phyloP scores from a whole-genome alignment of 2,329 filamentous ascomycete species.

The Trichoderma aggressivum region DNA sequence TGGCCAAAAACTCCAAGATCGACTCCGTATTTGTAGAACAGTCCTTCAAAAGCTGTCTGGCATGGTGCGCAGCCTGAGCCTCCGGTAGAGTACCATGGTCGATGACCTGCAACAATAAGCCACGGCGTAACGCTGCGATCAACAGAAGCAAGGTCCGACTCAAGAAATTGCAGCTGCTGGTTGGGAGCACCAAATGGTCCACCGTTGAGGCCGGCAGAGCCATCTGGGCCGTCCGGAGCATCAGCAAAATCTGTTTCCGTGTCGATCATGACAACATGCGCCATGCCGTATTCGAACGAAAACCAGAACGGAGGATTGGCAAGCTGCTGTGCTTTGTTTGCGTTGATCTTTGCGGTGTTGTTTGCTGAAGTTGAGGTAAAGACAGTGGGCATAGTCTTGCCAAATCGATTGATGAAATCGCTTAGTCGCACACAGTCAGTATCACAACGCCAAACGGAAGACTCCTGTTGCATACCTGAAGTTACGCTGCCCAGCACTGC shows the following conservation, averaged over 20 bases:
- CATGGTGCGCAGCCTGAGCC: constrained; percentile 42
- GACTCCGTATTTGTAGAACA: constrained; percentile 55
- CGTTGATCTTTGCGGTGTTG: constrained; percentile 39
- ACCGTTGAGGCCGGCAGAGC: constrained; percentile 34
- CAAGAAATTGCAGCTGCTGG: constrained; percentile 54
- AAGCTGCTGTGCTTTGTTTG: constrained; percentile 42
- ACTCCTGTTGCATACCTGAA: constrained; percentile 40
- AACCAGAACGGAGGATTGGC: constrained; percentile 27
- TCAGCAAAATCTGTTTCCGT: constrained; percentile 29
- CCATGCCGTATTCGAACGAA: constrained; percentile 31
- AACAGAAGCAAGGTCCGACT: constrained; percentile 53
- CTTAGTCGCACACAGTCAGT: background rate
- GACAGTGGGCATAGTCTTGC: constrained; percentile 41
- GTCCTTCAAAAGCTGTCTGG: constrained; percentile 50
- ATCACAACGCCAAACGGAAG: background rate
- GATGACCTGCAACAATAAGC: constrained; percentile 36
- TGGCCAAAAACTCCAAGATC: constrained; percentile 57
- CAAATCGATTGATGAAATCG: constrained; percentile 57
- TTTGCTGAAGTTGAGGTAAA: constrained; percentile 48
- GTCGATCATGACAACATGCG: constrained; percentile 34
- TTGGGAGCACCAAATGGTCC: constrained; percentile 48
- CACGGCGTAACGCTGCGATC: constrained; percentile 53
- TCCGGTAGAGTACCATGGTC: constrained; percentile 46
- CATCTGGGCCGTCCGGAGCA: constrained; percentile 30
- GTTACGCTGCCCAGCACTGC: constrained; percentile 54